Conservation (phyloP, 257 asterid species). For the Solanum peruvianum region DNA sequence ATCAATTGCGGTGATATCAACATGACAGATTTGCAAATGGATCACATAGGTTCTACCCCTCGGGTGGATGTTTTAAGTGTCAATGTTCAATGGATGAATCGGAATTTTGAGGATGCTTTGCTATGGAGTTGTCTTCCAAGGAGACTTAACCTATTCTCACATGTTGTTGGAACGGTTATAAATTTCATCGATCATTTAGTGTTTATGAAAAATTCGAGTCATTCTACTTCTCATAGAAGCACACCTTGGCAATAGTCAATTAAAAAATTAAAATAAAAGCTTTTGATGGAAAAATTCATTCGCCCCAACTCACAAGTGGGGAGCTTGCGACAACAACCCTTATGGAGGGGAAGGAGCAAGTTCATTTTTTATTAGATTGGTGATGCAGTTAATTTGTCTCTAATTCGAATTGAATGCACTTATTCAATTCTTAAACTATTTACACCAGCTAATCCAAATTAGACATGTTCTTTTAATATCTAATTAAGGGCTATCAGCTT, state of each 20-base stretch:
- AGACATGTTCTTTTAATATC: too few species aligned
- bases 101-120: background rate
- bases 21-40: background rate
- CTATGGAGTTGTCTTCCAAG: background rate
- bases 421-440: too few species aligned
- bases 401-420: background rate
- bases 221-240: background rate
- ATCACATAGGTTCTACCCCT: background rate
- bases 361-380: background rate
- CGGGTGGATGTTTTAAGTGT: background rate
- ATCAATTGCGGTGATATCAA: background rate
- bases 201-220: background rate
- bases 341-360: background rate
- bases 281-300: background rate
- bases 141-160: background rate
- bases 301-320: background rate
- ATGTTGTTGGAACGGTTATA: too few species aligned
- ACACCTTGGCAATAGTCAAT: background rate
- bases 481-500: too few species aligned
- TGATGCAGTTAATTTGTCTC: background rate
- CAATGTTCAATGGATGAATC: too few species aligned
- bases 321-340: background rate
- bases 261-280: background rate
- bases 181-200: background rate
- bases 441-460: too few species aligned